Evolutionary conservation across 805 yeast species (phyloP).

Genomic region (Wickerhamomyces hampshirensis): DNA sequence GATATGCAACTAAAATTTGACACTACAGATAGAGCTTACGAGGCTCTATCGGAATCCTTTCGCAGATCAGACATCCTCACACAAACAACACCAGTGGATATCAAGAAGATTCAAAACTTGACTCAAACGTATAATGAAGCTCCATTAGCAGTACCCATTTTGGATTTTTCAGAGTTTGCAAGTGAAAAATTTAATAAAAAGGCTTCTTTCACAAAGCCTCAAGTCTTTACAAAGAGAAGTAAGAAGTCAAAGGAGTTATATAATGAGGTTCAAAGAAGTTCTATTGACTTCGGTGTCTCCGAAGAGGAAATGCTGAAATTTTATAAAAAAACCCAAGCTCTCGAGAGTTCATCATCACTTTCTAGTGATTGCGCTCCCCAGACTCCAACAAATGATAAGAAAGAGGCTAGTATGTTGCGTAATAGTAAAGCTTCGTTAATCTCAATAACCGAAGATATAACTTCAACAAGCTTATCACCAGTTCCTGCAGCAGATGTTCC

Average conservation of each 20-base stretch:
- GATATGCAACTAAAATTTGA: too few relatives aligned
- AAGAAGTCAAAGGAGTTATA: constrained; percentile 12
- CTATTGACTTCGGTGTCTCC: constrained; percentile 17
- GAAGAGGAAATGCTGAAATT: constrained; percentile 12
- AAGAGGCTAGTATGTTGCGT: too few relatives aligned
- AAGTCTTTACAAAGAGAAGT: neutral
- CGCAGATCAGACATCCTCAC: neutral
- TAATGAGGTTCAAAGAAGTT: constrained; percentile 16
- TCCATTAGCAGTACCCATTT: neutral
- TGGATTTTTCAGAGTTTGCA: constrained; percentile 18
- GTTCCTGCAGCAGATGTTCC: too few relatives aligned
- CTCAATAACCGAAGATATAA: too few relatives aligned
- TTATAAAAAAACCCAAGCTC: constrained; percentile 3
- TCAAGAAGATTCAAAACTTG: constrained; percentile 10
- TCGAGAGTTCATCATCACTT: too few relatives aligned
- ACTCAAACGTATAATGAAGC: constrained; percentile 1
- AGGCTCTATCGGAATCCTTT: neutral
- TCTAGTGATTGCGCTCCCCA: too few relatives aligned
- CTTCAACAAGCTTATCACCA: too few relatives aligned
- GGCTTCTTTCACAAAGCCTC: neutral
- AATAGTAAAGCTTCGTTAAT: too few relatives aligned
- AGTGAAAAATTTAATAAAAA: constrained; percentile 8
- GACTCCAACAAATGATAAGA: too few relatives aligned
- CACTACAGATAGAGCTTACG: constrained; percentile 1
- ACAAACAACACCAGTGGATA: constrained; percentile 8